Percentiles rank a stretch among this genome's conserved stretches.
phyloP scores from a whole-genome alignment of 495 filamentous ascomycete species.

The Aspergillus funiculosus region DNA sequence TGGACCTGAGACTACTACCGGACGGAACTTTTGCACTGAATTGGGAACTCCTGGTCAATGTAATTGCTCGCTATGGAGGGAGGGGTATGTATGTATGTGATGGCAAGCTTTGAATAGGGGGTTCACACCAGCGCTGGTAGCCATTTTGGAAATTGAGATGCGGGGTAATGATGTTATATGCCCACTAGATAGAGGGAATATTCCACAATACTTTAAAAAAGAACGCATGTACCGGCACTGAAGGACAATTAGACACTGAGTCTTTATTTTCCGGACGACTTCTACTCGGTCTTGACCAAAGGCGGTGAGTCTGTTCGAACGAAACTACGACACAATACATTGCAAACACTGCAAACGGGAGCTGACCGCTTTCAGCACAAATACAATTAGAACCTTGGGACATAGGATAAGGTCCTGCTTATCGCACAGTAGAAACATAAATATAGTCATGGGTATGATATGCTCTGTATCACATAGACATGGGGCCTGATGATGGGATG shows the following conservation, averaged over 20 bases:
- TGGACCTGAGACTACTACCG: conserved; percentile 83
- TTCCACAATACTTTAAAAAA: conserved; percentile 12
- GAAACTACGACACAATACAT: background rate
- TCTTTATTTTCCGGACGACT: conserved; percentile 4
- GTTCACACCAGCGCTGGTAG: conserved; percentile 27
- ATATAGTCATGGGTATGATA: conserved; percentile 1
- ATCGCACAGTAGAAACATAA: conserved; percentile 7
- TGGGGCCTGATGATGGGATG: too few species aligned
- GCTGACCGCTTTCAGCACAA: conserved; percentile 10
- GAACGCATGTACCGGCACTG: conserved; percentile 21
- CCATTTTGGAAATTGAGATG: conserved; percentile 22
- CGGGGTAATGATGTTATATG: background rate
- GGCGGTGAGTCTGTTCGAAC: conserved; percentile 16
- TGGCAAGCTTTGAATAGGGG: background rate
- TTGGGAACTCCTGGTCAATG: conserved; percentile 1
- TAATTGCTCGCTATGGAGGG: background rate
- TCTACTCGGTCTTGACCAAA: conserved; percentile 1
- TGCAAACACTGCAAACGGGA: conserved; percentile 1
- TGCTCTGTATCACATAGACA: background rate
- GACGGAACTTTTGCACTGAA: conserved; percentile 44
- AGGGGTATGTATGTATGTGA: background rate
- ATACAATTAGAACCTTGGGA: background rate
- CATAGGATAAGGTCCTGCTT: conserved; percentile 13
- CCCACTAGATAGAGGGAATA: conserved; percentile 5
- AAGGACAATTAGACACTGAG: background rate